A percentile compares a stretch with the other conserved stretches of the same genome.
phyloP scores from a whole-genome alignment of 2,329 filamentous ascomycete genomes.

The Colletotrichum tofieldiae region DNA sequence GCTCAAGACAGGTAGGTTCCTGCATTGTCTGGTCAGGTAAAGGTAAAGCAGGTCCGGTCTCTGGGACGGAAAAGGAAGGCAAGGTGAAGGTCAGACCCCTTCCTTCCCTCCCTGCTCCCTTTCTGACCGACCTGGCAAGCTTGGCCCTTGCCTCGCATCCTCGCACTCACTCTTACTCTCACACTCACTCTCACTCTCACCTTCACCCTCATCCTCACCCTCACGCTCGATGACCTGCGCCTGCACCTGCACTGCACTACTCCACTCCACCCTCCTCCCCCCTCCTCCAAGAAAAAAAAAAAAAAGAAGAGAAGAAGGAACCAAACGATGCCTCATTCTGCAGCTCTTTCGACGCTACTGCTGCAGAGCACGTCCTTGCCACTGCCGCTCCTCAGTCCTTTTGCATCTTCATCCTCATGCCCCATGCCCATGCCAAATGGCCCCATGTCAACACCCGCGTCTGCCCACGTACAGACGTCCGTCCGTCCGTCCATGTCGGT shows the following conservation, averaged over 20 bases:
- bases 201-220: not conserved
- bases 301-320: too few species aligned
- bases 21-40: not conserved
- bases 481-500: slow-evolving; percentile 17
- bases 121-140: not conserved
- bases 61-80: slow-evolving; percentile 18
- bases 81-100: not conserved
- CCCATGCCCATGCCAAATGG: slow-evolving; percentile 6
- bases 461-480: slow-evolving; percentile 2
- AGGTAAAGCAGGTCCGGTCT: not conserved
- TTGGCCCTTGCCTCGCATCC: not conserved
- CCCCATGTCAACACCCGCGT: not conserved
- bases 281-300: not conserved
- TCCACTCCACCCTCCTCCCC: not conserved
- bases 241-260: not conserved
- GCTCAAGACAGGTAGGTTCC: not conserved
- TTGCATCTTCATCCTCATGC: slow-evolving; percentile 10
- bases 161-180: not conserved
- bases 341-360: slow-evolving; percentile 12
- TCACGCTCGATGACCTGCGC: not conserved
- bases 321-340: not conserved
- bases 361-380: slow-evolving; percentile 27
- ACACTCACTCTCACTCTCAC: not conserved
- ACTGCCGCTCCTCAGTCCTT: slow-evolving; percentile 4
- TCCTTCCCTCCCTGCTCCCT: not conserved